Conservation (phyloP, 371 early-diverging fungal species). For the Chytridium lagenaria region DNA sequence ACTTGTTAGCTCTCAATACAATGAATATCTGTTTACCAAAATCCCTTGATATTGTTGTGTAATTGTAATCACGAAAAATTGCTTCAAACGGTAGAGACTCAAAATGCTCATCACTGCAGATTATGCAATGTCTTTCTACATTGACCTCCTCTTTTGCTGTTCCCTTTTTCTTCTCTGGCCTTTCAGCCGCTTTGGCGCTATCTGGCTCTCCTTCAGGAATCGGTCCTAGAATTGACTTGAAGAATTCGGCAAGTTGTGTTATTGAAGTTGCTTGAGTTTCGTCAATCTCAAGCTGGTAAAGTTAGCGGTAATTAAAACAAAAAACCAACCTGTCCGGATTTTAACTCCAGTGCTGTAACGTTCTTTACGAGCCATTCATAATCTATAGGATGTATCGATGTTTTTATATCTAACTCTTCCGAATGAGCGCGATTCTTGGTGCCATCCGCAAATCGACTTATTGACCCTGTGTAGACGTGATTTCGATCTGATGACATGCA, state of each 20-base stretch:
- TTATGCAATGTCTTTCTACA: constrained; percentile 25
- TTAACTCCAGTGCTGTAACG: background rate
- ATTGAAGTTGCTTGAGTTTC: background rate
- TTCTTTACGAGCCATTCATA: background rate
- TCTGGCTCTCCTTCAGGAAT: constrained; percentile 5
- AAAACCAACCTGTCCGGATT: no score
- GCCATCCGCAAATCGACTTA: constrained; percentile 18
- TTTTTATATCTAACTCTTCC: constrained; percentile 27
- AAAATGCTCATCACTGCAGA: constrained; percentile 25
- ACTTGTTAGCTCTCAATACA: no score
- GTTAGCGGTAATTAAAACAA: background rate
- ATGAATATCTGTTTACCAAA: constrained; percentile 20
- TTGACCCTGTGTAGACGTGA: background rate
- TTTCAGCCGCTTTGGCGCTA: constrained; percentile 17
- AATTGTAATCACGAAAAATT: constrained; percentile 21
- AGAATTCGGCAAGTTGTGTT: background rate
- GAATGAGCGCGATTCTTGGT: constrained; percentile 17
- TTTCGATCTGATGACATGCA: constrained; percentile 22
- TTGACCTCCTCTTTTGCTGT: background rate
- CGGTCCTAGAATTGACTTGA: constrained; percentile 17
- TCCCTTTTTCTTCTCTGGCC: constrained; percentile 27
- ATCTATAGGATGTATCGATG: background rate
- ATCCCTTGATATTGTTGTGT: constrained; percentile 23
- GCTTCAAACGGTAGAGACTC: constrained; percentile 25
- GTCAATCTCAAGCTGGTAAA: background rate